phyloP scores from a whole-genome alignment of 2,329 filamentous ascomycete species.

The Calonectria fujianensis region DNA sequence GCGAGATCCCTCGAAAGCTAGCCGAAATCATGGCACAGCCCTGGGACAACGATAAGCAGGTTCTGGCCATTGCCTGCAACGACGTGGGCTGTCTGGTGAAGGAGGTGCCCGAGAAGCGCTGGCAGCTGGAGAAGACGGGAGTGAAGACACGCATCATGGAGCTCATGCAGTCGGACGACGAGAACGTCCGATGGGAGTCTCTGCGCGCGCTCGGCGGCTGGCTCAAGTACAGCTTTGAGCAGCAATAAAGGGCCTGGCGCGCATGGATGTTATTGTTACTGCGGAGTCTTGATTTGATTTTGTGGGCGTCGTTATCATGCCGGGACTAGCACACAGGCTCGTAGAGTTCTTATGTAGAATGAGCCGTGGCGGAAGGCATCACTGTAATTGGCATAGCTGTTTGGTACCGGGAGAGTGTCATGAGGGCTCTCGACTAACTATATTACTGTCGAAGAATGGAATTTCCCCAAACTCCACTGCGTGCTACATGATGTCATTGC shows the following conservation, averaged over 20 bases:
- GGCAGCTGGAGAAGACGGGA: constrained; percentile 86
- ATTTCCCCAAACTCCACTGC: constrained; percentile 5
- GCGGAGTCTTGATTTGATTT: constrained; percentile 49
- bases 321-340: constrained; percentile 46
- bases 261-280: constrained; percentile 42
- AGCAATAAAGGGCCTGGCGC: constrained; percentile 56
- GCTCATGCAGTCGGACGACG: constrained; percentile 92
- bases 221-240: constrained; percentile 79
- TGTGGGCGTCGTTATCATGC: constrained; percentile 49
- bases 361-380: constrained; percentile 53
- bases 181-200: constrained; percentile 94
- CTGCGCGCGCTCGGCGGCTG: constrained; percentile 84
- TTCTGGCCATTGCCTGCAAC: constrained; percentile 94
- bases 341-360: constrained; percentile 52
- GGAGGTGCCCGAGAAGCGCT: constrained; percentile 89
- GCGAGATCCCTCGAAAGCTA: constrained; percentile 85
- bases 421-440: constrained; percentile 38
- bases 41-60: constrained; percentile 89
- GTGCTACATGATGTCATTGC: constrained; percentile 1
- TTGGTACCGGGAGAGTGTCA: constrained; percentile 48
- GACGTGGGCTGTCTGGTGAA: constrained; percentile 92
- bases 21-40: constrained; percentile 86
- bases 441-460: constrained; percentile 46
- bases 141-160: constrained; percentile 94
- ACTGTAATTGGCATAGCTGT: constrained; percentile 58